Base-by-base conservation (phyloP, 441 rosid species). In the Populus hybrid region DNA sequence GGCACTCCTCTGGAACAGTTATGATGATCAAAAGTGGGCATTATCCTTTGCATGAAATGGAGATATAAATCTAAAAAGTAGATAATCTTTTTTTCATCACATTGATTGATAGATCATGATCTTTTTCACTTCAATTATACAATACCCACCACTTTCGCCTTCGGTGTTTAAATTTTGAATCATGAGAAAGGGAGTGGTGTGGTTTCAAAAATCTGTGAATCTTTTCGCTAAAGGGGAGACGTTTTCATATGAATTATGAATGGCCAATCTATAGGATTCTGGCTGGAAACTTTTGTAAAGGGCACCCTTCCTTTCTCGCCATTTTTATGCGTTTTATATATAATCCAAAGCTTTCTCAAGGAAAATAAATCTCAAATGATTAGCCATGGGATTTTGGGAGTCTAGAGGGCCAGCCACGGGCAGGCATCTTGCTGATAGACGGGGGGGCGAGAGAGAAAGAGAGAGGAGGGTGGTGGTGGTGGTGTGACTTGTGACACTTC, bases 61-160 rank as follows among this genome's bases (percentile, higher is more conserved):
- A 63, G 79, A 70, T 81, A 71, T 71, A 26, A 21, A 57, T 82
- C 36, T 74, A 74, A 79, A 84, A 87, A 87, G 88, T 74, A 38
- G 14, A 66, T 78, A 35, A 77, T 82, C 85, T 81, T 81, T 81
- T 71, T 12, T 77, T 75, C 77, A 77, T 82, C 76, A 73, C 76
- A 79, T 81, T 83, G 87, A 89, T 87, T 86, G 90, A 83, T 80
- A 74, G 89, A 89, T 89, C 75, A 89, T 89, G 77, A 85, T 81
- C 83, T 81, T 80, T 83, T 81, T 80, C 81, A 68, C 83, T 84
- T 82, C 87, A 80, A 80, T 78, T 78, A 83, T 82, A 69, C 46
- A 71, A 65, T 10, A 12, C 30, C 23, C 16, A 32, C 40, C 10
- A 20, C 76, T 80, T 79, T 72, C 70, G 71, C 77, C 74, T 79